Base-by-base conservation (phyloP, 2,329 filamentous ascomycete species). In the Fusarium siculi region DNA sequence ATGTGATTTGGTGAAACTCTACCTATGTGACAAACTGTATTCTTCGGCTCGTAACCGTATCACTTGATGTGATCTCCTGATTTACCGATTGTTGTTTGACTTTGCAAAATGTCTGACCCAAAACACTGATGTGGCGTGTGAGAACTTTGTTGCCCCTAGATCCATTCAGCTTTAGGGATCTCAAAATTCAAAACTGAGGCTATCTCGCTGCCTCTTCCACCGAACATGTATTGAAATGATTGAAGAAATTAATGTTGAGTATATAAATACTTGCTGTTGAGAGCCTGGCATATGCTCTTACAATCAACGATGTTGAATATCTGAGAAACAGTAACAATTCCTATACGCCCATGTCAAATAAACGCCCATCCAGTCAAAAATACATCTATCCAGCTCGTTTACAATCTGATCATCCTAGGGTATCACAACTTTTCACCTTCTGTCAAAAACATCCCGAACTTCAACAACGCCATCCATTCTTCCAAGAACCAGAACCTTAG, bases 401-500 rank as follows among this genome's bases (percentile, higher is more conserved):
- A 53, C 47, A 68, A 60, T 60, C 40, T 63, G 49, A 34, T 25
- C 16, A 43, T 47, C 32, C 55, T 44, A 10, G 72, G 72, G 72
- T 74, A 74, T 74, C 72, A 55, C 66, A 47, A 58, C 63, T 72
- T 68, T 74, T 75, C 59, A 75, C 56, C 56, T 73, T 46, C 52
- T 68, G 9, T 76, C 72, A 14, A 72, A 66, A 23, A 81, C 56
- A 68, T 82, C 77, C 78, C 80, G 82, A 37, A 81, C 73, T 49
- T 83, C 80, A 7, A 83, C 76, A 44, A 71, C 69, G 3, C 82
- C 82, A 14, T 80, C 78, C 71, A 82, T 81, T 12, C 76, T 78
- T 1, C 82, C 82, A 4, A 85, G 54, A 0, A 82, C 72, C 63
- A 85, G 28, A 14, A 67, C 68, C 12, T 58, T 75, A 1, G 74